Evolutionary conservation across 2,329 filamentous ascomycete species (phyloP).

Genomic region (Scorias spongiosa): DNA sequence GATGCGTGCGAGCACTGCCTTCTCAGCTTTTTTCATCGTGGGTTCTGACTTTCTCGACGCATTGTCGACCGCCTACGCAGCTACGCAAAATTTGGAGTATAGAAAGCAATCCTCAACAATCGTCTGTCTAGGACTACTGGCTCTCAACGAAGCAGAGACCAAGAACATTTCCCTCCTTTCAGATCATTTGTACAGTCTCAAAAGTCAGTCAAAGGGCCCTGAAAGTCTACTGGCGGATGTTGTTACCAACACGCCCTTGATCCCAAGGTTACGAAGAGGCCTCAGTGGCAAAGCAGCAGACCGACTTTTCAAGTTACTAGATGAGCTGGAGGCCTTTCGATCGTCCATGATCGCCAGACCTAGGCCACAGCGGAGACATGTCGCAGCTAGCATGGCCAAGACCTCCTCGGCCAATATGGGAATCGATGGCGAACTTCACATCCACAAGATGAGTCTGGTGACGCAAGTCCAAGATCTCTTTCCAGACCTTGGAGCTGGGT

Average conservation of each 20-base stretch:
- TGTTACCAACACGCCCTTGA: conserved; percentile 62
- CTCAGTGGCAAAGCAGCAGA: conserved; percentile 37
- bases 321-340: conserved; percentile 44
- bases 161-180: conserved; percentile 61
- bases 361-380: conserved; percentile 46
- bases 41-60: conserved; percentile 81
- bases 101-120: conserved; percentile 56
- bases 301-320: conserved; percentile 45
- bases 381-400: conserved; percentile 42
- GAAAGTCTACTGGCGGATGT: conserved; percentile 64
- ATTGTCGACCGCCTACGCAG: conserved; percentile 48
- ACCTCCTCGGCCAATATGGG: conserved; percentile 37
- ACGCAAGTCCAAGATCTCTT: conserved; percentile 90
- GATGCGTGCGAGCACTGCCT: conserved; percentile 43
- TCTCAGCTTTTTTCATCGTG: conserved; percentile 52
- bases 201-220: conserved; percentile 48
- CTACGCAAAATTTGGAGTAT: conserved; percentile 43
- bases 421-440: conserved; percentile 39
- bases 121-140: conserved; percentile 58
- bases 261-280: conserved; percentile 45
- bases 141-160: conserved; percentile 49
- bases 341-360: conserved; percentile 36
- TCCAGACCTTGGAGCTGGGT: conserved; percentile 69
- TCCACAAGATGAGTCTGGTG: conserved; percentile 72
- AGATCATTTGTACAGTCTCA: conserved; percentile 72